Percentiles rank a stretch among this genome's conserved stretches.
These are phyloP conservation scores for Podaxis sp. DNA, from an alignment of 768 basidiomycete genomes.

Conservation along the genomic window DNA sequence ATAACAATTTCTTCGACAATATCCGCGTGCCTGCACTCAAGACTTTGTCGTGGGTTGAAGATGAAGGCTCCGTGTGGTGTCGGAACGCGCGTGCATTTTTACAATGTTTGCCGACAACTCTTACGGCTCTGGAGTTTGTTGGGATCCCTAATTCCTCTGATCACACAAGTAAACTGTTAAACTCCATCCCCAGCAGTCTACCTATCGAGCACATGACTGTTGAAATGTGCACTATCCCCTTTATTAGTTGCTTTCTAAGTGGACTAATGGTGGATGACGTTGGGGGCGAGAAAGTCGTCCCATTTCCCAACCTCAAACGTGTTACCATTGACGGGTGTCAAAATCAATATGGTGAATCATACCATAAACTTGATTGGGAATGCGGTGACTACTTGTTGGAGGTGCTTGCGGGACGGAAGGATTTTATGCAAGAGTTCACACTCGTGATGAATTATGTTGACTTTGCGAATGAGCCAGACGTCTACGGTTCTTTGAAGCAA, in stretches of 20 bases:
- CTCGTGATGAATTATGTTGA: neutral
- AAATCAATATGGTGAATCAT: neutral
- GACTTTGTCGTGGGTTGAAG: neutral
- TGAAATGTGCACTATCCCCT: neutral
- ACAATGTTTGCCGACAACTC: neutral
- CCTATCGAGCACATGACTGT: neutral
- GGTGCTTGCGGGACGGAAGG: neutral
- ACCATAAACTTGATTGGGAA: neutral
- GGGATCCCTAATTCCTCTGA: neutral
- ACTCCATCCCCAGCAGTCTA: neutral
- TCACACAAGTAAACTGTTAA: neutral
- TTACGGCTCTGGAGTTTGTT: neutral
- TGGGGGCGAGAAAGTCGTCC: neutral
- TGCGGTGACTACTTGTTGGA: neutral
- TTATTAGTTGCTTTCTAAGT: neutral
- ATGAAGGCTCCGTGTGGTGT: neutral
- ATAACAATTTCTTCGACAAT: too few relatives aligned
- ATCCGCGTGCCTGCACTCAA: neutral
- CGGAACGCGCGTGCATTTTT: neutral
- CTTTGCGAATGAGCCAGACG: neutral
- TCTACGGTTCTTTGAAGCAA: neutral
- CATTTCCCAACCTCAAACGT: neutral
- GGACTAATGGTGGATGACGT: neutral
- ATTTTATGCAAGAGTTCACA: neutral
- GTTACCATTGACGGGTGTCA: neutral